Conservation (phyloP, 129 eudicot species). For the Escallonia herrerae region DNA sequence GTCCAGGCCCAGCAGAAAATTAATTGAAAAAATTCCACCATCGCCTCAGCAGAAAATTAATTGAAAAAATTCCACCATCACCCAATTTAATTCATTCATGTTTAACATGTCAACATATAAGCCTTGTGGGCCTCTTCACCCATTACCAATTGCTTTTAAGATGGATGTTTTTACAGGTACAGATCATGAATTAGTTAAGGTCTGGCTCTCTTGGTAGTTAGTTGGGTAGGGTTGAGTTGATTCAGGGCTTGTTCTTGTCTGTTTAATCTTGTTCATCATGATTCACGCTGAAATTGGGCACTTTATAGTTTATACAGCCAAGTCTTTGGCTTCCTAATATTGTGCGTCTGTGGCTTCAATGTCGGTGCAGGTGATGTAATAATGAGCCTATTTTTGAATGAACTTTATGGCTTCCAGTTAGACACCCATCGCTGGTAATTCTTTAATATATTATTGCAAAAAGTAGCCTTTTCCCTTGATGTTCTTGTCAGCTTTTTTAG, state of each 20-base stretch:
- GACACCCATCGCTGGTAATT: slow-evolving; percentile 91
- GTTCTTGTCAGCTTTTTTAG: background rate
- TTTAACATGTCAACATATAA: too few relatives aligned
- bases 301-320: background rate
- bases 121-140: too few relatives aligned
- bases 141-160: too few relatives aligned
- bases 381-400: slow-evolving; percentile 92
- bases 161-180: background rate
- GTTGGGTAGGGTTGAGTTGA: background rate
- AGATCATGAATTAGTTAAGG: background rate
- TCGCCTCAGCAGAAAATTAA: too few relatives aligned
- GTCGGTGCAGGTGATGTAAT: slow-evolving; percentile 68
- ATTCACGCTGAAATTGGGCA: background rate
- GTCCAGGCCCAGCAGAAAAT: too few relatives aligned
- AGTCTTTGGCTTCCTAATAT: background rate
- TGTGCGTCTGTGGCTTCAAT: slow-evolving; percentile 10
- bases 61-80: too few relatives aligned
- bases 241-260: background rate
- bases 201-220: background rate
- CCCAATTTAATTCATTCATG: too few relatives aligned
- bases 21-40: too few relatives aligned
- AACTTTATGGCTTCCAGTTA: slow-evolving; percentile 88
- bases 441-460: background rate
- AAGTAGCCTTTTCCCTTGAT: background rate
- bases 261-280: background rate